Base-by-base conservation (phyloP, 2,329 filamentous ascomycete genomes). In the Ramularia collo-cygni region DNA sequence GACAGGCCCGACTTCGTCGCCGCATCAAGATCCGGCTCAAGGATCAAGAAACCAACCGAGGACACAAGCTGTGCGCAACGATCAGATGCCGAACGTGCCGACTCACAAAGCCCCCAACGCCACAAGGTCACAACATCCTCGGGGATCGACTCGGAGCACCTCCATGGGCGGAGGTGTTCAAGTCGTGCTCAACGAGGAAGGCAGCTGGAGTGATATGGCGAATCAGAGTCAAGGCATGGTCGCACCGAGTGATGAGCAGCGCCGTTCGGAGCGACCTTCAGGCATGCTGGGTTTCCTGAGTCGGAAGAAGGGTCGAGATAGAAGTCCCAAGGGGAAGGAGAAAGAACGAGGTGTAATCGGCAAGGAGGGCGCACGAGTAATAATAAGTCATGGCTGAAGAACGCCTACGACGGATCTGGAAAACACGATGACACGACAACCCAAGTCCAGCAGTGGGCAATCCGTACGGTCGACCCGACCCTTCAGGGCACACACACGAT, bases 221-320 rank as follows among this genome's bases (percentile, higher is more conserved):
- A 82, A 89, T 44, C 84, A 89, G 55, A 89, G 87, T 55, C 76
- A 82, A 36, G 88, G 82, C 3, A 69, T 90, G 28, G 53, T 69
- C 77, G 44, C 34, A 54, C 44, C 65, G 65, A 56, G 40, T 43
- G 70, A 66, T 51, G 83, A 74, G 61, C 62, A 56, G 8, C 68
- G 74, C 13, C 39, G 47, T 9, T 31, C 35, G 14, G 54, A 55
- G 43, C 66, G 75, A 50, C 77, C 79, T n/a, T 79, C 81, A 13
- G 86, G 89, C 37, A 90, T 95, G 74, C 82, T 96, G 50, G 85
- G 87, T 1, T 93, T 98, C 62, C 71, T 96, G 45, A 85, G 77
- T 50, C 75, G 89, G 56, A 95, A 94, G 68, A 95, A 86, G 69
- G 87, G 89, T 18, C 75, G 89, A 48, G 87, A 88, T 40, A 81